Conservation (phyloP, 192 early-diverging fungal genomes). For the Gonapodya sp. region DNA sequence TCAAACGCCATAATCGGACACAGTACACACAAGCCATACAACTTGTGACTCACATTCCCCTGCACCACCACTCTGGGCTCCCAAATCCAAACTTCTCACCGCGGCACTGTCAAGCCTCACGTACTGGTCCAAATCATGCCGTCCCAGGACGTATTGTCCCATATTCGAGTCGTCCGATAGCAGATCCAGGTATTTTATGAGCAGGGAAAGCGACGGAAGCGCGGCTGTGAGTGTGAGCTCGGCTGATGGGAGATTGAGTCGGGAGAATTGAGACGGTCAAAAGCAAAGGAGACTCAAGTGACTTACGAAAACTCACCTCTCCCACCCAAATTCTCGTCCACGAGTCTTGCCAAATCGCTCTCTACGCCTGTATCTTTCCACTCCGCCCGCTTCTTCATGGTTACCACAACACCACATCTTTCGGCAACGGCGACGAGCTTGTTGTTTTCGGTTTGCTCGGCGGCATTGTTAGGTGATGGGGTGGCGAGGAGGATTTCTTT, state of each 20-base stretch:
- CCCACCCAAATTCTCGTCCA: conserved; percentile 50
- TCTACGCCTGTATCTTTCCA: conserved; percentile 70
- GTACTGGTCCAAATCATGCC: conserved; percentile 75
- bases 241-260: conserved; percentile 32
- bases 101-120: conserved; percentile 89
- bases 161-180: conserved; percentile 69
- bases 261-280: conserved; percentile 11
- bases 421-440: conserved; percentile 63
- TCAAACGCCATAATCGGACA: conserved; percentile 12
- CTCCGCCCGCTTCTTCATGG: conserved; percentile 49
- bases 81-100: conserved; percentile 74
- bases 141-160: conserved; percentile 58
- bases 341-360: conserved; percentile 75
- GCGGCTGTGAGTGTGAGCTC: conserved; percentile 65
- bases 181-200: conserved; percentile 66
- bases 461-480: conserved; percentile 22
- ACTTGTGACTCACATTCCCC: not conserved
- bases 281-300: conserved; percentile 18
- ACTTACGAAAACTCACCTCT: conserved; percentile 46
- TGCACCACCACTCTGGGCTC: conserved; percentile 55
- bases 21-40: conserved; percentile 13
- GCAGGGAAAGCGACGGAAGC: conserved; percentile 53
- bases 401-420: conserved; percentile 68
- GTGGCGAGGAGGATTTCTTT: not conserved
- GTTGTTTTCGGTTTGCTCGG: conserved; percentile 53